Evolutionary conservation across 1,284 basidiomycete genomes (phyloP).

Genomic region (Cystobasidium pallidum): DNA sequence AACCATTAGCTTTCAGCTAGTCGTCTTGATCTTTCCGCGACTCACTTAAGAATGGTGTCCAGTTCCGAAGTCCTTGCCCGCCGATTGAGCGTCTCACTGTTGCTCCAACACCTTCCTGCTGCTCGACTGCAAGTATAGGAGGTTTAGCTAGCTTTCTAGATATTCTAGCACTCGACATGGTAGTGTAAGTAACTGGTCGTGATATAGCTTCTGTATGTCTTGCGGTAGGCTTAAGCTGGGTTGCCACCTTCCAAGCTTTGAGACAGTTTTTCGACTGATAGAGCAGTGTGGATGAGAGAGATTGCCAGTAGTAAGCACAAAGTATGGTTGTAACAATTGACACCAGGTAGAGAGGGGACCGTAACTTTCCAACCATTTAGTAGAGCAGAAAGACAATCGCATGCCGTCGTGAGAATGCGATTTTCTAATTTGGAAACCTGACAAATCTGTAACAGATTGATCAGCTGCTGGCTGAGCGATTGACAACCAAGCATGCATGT

Average conservation of each 20-base stretch:
- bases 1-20: conserved; percentile 23
- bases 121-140: conserved; percentile 73
- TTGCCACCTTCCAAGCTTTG: neutral
- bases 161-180: conserved; percentile 52
- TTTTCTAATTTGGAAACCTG: conserved; percentile 28
- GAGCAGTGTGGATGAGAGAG: neutral
- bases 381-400: neutral
- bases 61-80: conserved; percentile 70
- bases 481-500: no score
- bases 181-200: conserved; percentile 41
- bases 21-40: neutral
- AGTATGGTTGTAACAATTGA: conserved; percentile 26
- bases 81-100: conserved; percentile 89
- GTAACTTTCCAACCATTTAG: neutral
- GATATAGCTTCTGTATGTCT: neutral
- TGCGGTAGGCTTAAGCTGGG: neutral
- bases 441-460: conserved; percentile 13
- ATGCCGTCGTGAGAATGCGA: neutral
- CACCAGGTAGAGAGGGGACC: neutral
- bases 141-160: conserved; percentile 75
- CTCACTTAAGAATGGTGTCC: conserved; percentile 78
- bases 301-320: neutral
- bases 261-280: neutral
- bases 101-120: conserved; percentile 84
- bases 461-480: neutral